A percentile compares a stretch with the other conserved stretches of the same genome.
Evolutionary conservation across 495 filamentous ascomycete genomes (phyloP).

Genomic region (Haplographium delicatum): DNA sequence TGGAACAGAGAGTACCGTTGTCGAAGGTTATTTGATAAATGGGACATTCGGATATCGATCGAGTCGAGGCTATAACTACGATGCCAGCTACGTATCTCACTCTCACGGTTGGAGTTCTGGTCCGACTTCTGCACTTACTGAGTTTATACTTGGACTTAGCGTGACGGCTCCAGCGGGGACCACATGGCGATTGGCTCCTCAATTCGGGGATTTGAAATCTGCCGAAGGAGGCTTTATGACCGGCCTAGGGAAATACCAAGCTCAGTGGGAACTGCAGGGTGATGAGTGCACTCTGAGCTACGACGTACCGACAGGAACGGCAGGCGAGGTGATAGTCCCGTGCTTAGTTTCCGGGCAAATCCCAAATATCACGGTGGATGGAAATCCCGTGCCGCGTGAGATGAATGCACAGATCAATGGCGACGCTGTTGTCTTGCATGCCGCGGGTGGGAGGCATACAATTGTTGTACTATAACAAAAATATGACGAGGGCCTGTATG

Average conservation of each 20-base stretch:
- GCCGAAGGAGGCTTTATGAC: conserved; percentile 57
- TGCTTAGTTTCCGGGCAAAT: conserved; percentile 13
- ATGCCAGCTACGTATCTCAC: conserved; percentile 51
- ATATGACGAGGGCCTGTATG: too few species aligned
- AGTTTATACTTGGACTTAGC: conserved; percentile 52
- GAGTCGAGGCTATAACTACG: conserved; percentile 42
- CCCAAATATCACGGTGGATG: conserved; percentile 26
- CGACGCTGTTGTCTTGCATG: conserved; percentile 3
- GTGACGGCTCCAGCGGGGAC: conserved; percentile 43
- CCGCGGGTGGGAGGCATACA: conserved; percentile 15
- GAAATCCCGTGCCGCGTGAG: conserved; percentile 6
- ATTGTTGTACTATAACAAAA: too few species aligned
- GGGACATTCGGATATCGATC: conserved; percentile 55
- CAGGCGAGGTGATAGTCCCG: conserved; percentile 25
- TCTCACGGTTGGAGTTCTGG: conserved; percentile 53
- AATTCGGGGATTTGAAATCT: conserved; percentile 49
- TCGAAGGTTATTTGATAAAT: conserved; percentile 56
- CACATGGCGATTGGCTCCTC: conserved; percentile 52
- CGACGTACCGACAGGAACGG: conserved; percentile 28
- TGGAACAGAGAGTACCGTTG: conserved; percentile 57
- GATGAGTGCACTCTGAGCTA: conserved; percentile 23
- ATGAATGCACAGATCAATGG: conserved; percentile 7
- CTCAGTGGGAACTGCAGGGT: conserved; percentile 21
- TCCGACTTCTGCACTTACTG: conserved; percentile 52
- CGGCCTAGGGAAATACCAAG: conserved; percentile 46